Evolutionary conservation across 495 filamentous ascomycete genomes (phyloP).

Genomic region (Collariella sp.): DNA sequence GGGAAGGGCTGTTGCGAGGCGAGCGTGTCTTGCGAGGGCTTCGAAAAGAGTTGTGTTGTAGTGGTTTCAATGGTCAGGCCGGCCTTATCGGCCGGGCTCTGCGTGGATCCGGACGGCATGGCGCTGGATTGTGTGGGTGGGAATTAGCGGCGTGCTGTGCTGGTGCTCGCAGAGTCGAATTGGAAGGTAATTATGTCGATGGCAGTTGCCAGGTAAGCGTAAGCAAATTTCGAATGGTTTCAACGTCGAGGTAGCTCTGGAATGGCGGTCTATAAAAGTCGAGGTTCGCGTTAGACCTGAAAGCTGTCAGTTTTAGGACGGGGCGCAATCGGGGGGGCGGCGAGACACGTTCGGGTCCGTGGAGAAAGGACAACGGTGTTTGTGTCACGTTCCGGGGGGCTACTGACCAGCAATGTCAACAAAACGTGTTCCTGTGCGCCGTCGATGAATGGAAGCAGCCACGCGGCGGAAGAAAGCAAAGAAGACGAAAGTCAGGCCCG

Average conservation of each 20-base stretch:
- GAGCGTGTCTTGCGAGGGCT: slow-evolving; percentile 24
- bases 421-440: neutral
- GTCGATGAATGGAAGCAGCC: neutral
- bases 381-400: slow-evolving; percentile 2
- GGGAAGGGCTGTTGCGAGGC: slow-evolving; percentile 19
- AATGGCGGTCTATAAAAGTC: neutral
- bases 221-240: neutral
- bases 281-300: neutral
- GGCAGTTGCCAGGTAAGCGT: neutral
- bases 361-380: slow-evolving; percentile 11
- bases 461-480: neutral
- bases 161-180: slow-evolving; percentile 10
- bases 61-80: slow-evolving; percentile 28
- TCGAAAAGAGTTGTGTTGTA: slow-evolving; percentile 13
- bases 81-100: slow-evolving; percentile 23
- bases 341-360: neutral
- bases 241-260: neutral
- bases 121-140: neutral
- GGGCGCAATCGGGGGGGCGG: neutral
- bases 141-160: neutral
- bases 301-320: slow-evolving; percentile 10
- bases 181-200: slow-evolving; percentile 22
- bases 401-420: slow-evolving; percentile 10
- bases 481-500: slow-evolving; percentile 6
- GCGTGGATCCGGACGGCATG: slow-evolving; percentile 22